Evolutionary conservation across 2,329 filamentous ascomycete species (phyloP), one percentile per base, ranked within the genome.

Genomic region (Colletotrichum coccodes): DNA sequence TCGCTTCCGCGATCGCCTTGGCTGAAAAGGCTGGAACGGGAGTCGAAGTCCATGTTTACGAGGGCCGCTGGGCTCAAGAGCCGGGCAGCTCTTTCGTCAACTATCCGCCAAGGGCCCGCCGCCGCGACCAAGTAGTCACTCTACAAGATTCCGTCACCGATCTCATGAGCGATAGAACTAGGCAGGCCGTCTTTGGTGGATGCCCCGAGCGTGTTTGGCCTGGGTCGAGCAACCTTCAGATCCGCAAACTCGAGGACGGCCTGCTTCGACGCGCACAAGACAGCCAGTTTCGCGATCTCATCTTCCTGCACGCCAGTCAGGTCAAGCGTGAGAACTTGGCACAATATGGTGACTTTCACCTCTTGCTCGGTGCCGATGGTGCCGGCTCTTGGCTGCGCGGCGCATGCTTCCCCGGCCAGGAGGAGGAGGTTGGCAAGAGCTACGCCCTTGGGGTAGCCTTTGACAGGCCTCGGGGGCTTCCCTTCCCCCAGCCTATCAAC

Each of bases 171-270:
- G 64, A 73, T 16, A 61, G 49, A 4, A 76, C 77, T 3, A 75
- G 68, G 11, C 70, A 76, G 12, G 77, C 77, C 1, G 72, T 80
- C 23, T 79, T 79, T 53, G 74, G 73, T 4, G 76, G 75, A 1
- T 71, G 75, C 2, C 76, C 77, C 1, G 78, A 80, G 63, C 71
- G 72, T 2, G 78, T 80, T 1, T 80, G 78, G 78, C 78, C 78
- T 3, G 77, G 74, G 0, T 79, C 77, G 7, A 76, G 76, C 23
- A 80, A 80, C 54, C 76, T 80, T 26, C 77, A 79, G 68, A 79
- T 80, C 57, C 77, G 78, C 47, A 79, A 79, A 71, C 77, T 79
- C 12, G 78, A 79, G 52, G 77, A 80, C 32, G 71, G 77, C 8
- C 73, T 80, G 23, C 74, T 80, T 16, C 72, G 72, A 47, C 75